Conservation (phyloP, 2,329 filamentous ascomycete genomes). For the Exophiala sideris region DNA sequence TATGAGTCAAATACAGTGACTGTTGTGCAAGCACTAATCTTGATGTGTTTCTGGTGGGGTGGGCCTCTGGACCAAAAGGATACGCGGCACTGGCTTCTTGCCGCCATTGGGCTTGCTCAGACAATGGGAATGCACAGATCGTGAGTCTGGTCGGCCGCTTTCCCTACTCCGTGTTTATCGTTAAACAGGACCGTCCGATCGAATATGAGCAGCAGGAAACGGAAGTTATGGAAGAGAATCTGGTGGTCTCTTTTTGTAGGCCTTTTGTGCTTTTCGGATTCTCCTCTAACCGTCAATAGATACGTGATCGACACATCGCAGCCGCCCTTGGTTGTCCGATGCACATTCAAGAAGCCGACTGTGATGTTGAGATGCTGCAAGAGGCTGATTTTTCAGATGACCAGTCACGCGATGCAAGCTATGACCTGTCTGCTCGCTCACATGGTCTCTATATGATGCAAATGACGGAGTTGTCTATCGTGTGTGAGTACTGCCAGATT, state of each 20-base stretch:
- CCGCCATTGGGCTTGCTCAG: conserved; percentile 86
- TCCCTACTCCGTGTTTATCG: conserved; percentile 13
- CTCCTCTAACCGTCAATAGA: conserved; percentile 3
- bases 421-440: too few species aligned
- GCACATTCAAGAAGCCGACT: conserved; percentile 29
- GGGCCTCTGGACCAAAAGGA: conserved; percentile 25
- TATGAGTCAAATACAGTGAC: conserved; percentile 23
- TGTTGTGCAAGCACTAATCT: conserved; percentile 20
- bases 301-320: conserved; percentile 18
- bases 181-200: conserved; percentile 12
- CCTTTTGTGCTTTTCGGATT: neutral
- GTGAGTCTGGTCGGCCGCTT: conserved; percentile 34
- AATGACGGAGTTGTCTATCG: too few species aligned
- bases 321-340: conserved; percentile 29
- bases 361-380: conserved; percentile 26
- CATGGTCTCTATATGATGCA: too few species aligned
- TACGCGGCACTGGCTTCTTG: conserved; percentile 15
- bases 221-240: conserved; percentile 25
- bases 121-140: conserved; percentile 95
- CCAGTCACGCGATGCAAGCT: too few species aligned
- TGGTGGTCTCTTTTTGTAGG: conserved; percentile 25
- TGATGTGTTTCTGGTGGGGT: conserved; percentile 29
- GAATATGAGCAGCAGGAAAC: conserved; percentile 4
- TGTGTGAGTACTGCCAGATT: too few species aligned
- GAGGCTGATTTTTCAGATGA: conserved; percentile 27